Conservation (phyloP, 805 yeast species). For the Gaillardinia entomophila region DNA sequence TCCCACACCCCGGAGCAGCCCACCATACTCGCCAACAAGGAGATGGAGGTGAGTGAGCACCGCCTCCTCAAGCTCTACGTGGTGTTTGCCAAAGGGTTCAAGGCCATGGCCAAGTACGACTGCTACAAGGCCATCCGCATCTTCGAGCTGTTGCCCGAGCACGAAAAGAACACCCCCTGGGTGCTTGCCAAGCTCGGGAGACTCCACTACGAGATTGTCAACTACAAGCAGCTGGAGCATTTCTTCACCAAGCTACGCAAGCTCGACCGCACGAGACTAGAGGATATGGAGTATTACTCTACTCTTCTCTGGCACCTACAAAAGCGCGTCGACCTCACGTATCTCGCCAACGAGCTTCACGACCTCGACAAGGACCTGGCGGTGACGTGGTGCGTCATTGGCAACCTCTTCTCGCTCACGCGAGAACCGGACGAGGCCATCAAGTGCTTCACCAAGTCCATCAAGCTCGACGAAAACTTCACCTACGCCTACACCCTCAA, state of each 20-base stretch:
- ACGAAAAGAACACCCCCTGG: constrained; percentile 73
- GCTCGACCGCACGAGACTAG: constrained; percentile 69
- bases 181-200: constrained; percentile 76
- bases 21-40: constrained; percentile 12
- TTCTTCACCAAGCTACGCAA: constrained; percentile 59
- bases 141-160: constrained; percentile 57
- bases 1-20: constrained; percentile 3
- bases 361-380: constrained; percentile 62
- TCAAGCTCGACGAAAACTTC: constrained; percentile 58
- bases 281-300: constrained; percentile 88
- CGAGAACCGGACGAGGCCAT: constrained; percentile 88
- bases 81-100: constrained; percentile 54
- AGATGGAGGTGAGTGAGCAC: constrained; percentile 29
- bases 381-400: constrained; percentile 88
- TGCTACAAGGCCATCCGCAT: constrained; percentile 74
- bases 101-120: constrained; percentile 60
- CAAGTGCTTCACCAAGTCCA: constrained; percentile 77
- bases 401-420: constrained; percentile 78
- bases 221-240: constrained; percentile 69
- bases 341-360: constrained; percentile 73
- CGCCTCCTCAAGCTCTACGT: constrained; percentile 45
- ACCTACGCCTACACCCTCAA: constrained; percentile 88
- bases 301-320: constrained; percentile 92
- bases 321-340: constrained; percentile 72
- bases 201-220: constrained; percentile 79